Conservation (phyloP, 306 rosid species). For the Vachellia collinsii region DNA sequence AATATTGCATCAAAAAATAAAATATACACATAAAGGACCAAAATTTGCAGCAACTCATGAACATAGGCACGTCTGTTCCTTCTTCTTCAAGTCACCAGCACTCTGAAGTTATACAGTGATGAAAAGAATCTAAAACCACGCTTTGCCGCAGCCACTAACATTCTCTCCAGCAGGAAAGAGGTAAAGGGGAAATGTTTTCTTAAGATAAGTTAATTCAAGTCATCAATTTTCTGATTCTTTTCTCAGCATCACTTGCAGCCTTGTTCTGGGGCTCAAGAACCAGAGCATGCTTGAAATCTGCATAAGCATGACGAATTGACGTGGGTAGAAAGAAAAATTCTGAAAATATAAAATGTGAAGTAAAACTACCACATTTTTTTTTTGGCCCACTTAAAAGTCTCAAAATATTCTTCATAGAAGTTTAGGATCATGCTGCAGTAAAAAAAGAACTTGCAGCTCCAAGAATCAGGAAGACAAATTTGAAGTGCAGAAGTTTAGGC, state of each 20-base stretch:
- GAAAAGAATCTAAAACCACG: slow-evolving; percentile 3
- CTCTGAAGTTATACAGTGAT: background rate
- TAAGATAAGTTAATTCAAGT: slow-evolving; percentile 40
- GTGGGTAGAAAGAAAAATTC: background rate
- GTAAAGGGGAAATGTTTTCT: slow-evolving; percentile 1
- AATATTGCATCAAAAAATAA: background rate
- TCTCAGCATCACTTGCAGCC: slow-evolving; percentile 64
- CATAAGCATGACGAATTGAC: slow-evolving; percentile 28
- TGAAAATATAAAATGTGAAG: background rate
- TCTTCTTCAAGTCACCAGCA: background rate
- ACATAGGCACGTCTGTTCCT: slow-evolving; percentile 3
- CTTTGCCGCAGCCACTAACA: slow-evolving; percentile 14
- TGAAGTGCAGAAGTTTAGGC: slow-evolving; percentile 1
- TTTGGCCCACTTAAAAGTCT: background rate
- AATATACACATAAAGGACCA: slow-evolving; percentile 29
- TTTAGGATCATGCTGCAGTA: slow-evolving; percentile 1
- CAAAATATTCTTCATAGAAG: background rate
- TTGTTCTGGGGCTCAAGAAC: slow-evolving; percentile 89
- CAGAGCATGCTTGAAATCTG: slow-evolving; percentile 86
- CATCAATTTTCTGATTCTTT: slow-evolving; percentile 59
- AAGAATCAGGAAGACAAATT: slow-evolving; percentile 4
- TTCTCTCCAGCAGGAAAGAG: slow-evolving; percentile 14
- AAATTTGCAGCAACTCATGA: slow-evolving; percentile 34
- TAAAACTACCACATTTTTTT: background rate
- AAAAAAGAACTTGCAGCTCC: background rate